A percentile compares a stretch with the other conserved stretches of the same genome.
phyloP scores from a whole-genome alignment of 2,329 filamentous ascomycete genomes.

The Colletotrichum chlorophyti region DNA sequence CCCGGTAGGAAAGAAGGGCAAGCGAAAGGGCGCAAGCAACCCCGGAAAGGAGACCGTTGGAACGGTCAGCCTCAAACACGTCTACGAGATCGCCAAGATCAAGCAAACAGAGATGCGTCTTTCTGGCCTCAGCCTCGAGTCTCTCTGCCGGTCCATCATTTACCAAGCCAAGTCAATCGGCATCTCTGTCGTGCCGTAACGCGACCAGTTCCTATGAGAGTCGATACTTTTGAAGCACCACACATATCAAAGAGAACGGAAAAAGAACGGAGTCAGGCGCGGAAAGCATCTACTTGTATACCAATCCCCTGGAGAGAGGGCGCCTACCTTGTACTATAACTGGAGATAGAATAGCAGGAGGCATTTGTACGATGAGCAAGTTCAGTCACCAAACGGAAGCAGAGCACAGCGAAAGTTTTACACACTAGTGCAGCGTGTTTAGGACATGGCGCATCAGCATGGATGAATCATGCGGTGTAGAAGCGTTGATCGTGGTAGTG shows the following conservation, averaged over 20 bases:
- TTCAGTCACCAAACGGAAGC: constrained; percentile 1
- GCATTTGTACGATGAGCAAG: constrained; percentile 25
- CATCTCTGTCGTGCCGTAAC: constrained; percentile 70
- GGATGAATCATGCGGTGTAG: background rate
- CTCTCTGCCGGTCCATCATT: constrained; percentile 76
- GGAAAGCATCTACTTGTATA: constrained; percentile 22
- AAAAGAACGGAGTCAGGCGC: constrained; percentile 22
- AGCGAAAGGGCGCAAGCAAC: constrained; percentile 77
- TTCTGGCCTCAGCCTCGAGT: constrained; percentile 74
- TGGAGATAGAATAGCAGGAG: constrained; percentile 5
- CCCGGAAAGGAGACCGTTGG: constrained; percentile 83
- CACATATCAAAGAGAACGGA: constrained; percentile 9
- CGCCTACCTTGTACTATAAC: constrained; percentile 20
- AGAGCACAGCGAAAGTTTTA: constrained; percentile 1
- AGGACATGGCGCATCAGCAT: background rate
- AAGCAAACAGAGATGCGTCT: constrained; percentile 82
- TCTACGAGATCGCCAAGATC: constrained; percentile 97
- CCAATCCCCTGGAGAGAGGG: constrained; percentile 15
- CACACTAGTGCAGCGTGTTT: constrained; percentile 14
- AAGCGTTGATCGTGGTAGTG: background rate
- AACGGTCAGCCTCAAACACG: constrained; percentile 88
- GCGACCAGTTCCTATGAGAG: background rate
- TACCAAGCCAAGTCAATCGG: constrained; percentile 79
- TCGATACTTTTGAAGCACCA: constrained; percentile 9
- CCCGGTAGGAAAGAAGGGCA: constrained; percentile 74